Percentiles rank a stretch among this genome's conserved stretches.
Conservation (phyloP, 257 asterid species). For the Penstemon barbatus region DNA sequence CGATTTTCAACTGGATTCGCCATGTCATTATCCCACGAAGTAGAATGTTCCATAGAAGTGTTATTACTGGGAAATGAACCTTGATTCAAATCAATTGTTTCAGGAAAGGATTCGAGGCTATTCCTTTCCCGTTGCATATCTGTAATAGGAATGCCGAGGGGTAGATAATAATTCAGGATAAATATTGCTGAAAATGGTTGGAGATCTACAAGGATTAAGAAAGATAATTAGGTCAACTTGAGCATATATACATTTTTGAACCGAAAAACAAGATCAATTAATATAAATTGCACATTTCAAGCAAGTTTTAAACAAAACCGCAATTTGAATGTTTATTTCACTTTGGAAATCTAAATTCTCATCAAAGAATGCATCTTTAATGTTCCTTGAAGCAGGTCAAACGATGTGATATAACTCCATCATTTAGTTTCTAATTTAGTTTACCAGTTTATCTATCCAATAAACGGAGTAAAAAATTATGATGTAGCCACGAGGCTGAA, state of each 20-base stretch:
- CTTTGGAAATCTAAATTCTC: slow-evolving; percentile 1
- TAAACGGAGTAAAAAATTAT: slow-evolving; percentile 7
- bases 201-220: slow-evolving; percentile 29
- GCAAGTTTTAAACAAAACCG: slow-evolving; percentile 12
- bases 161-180: slow-evolving; percentile 13
- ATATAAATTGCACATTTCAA: not conserved
- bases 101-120: slow-evolving; percentile 64
- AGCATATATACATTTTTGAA: not conserved
- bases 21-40: slow-evolving; percentile 46
- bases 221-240: slow-evolving; percentile 6
- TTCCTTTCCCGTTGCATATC: slow-evolving; percentile 75
- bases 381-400: slow-evolving; percentile 5
- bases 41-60: slow-evolving; percentile 48
- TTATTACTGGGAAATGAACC: slow-evolving; percentile 51
- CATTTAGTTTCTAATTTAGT: not conserved
- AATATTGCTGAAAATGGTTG: slow-evolving; percentile 13
- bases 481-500: slow-evolving; percentile 4
- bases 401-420: not conserved
- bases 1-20: slow-evolving; percentile 63
- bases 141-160: slow-evolving; percentile 11
- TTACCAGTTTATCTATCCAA: not conserved
- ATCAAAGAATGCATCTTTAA: slow-evolving; percentile 27
- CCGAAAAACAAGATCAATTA: not conserved
- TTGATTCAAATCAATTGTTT: slow-evolving; percentile 73
- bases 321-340: not conserved